Base-by-base conservation (phyloP, 1,139 yeast genomes). In the Diutina siamensis region DNA sequence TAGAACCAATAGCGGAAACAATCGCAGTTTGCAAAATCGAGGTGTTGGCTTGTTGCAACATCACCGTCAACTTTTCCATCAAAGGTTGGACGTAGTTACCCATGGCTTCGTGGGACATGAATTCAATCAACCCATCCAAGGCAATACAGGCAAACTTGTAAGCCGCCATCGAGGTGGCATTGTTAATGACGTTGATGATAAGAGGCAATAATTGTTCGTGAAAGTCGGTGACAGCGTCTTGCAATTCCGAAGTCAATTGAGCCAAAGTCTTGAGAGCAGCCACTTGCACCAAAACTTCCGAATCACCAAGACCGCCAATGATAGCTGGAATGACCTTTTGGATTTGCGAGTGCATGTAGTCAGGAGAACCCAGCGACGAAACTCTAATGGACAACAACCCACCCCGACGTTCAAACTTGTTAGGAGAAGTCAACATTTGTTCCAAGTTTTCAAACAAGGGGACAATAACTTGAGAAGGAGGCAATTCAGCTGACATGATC, bases 1-100 rank as follows among this genome's bases (percentile, higher is more conserved):
- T 87, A 35, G 97, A 88, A 48, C 97, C 97, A 60, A 92, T 85
- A 35, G 97, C 97, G 48, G 95, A 85, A 49, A 92, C 96, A 57
- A 92, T 85, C 46, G 94, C 85, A 45, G 92, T 75, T 68, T 84
- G 86, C 60, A 92, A 76, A 44, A 83, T 74, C 4, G 80, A 71
- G 49, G 78, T 74, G 54, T 77, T 74, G 35, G 83, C 79, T 54
- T 72, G 70, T 56, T 78, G 82, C 57, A 92, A 76, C 83, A 92
- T 82, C 50, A 75, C 78, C 71, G 88, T 80, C 55, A 94, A 74
- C 59, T 89, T 85, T 65, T 86, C 86, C 83, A 89, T 87, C 63
- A 92, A 76, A 46, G 94, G 89, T 54, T 82, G 92, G 57, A 92
- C 70, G 67, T 89, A 92, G 55, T 77, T 72, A 49, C 78, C 79